Evolutionary conservation across 2,329 filamentous ascomycete genomes (phyloP), one percentile per base, ranked within the genome.

Genomic region (Botrytis galanthina): DNA sequence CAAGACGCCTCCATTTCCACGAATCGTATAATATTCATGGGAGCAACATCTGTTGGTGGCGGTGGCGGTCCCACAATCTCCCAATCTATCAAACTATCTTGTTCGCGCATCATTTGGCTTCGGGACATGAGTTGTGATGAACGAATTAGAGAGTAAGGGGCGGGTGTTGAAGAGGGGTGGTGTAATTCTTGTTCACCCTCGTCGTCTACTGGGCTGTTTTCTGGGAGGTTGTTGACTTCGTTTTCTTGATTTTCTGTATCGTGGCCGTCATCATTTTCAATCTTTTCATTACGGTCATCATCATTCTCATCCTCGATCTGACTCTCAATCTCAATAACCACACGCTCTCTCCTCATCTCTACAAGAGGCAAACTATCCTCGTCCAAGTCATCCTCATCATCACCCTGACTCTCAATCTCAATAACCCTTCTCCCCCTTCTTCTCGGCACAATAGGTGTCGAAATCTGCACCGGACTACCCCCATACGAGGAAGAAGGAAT

Each of bases 401-500:
- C 60, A 42, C 37, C 29, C 16, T 63, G 60, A 29, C 37, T 44
- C 8, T 29, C 61, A 44, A 63, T 10, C 37, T 44, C 61, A n/a
- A 63, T 44, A 29, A 32, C 9, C 10, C 26, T 68, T 66, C 20
- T 26, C 42, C 18, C 20, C 2, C 6, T 12, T 14, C 62, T 66
- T 26, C 66, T 42, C 6, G 35, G 1, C 4, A 57, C 10, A n/a
- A 32, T n/a, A 3, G 66, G 35, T 8, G 46, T 6, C 32, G 42
- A 32, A 10, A 32, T 42, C 26, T 57, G n/a, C n/a, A 29, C 48
- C 35, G 48, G 66, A 32, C 48, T 68, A 68, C 66, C 32, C 0
- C 16, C 66, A 20, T 16, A 10, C 6, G 51, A 61, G 7, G 71
- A 72, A 4, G 79, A 77, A 51, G 59, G 54, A 42, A 73, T 70